A percentile compares a stretch with the other conserved stretches of the same genome.
These are phyloP conservation scores for Alternaria arbusti DNA, from an alignment of 2,329 filamentous ascomycete species.

Conservation along the genomic window DNA sequence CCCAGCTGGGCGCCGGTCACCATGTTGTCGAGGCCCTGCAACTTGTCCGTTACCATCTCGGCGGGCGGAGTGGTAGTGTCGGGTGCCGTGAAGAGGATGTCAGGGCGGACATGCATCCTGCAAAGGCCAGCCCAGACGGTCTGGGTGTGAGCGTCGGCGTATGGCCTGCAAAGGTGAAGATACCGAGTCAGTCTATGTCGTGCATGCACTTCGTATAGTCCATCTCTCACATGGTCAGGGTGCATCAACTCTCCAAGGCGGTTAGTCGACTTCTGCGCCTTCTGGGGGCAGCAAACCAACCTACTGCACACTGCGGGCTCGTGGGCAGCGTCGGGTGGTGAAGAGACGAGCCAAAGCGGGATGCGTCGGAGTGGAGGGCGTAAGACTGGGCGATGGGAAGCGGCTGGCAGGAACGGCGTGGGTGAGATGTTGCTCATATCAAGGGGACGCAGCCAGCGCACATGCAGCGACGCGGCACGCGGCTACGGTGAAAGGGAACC, in stretches of 20 bases:
- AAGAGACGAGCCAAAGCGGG: neutral
- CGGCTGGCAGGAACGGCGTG: neutral
- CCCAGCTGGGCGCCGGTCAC: constrained; percentile 7
- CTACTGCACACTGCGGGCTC: constrained; percentile 4
- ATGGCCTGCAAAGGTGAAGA: constrained; percentile 11
- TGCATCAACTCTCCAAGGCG: constrained; percentile 26
- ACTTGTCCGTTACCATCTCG: constrained; percentile 35
- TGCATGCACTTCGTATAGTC: neutral
- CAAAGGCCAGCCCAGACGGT: constrained; percentile 42
- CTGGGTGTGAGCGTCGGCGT: constrained; percentile 39
- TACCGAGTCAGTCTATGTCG: neutral
- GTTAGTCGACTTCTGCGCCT: constrained; percentile 15
- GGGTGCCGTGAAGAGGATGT: constrained; percentile 29
- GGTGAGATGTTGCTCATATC: neutral
- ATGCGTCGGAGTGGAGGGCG: neutral
- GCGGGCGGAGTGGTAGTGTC: constrained; percentile 40
- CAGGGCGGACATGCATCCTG: constrained; percentile 34
- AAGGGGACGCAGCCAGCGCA: constrained; percentile 4
- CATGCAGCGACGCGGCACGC: constrained; percentile 1
- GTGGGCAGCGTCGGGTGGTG: neutral
- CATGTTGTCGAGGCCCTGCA: constrained; percentile 18
- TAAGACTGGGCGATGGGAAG: neutral
- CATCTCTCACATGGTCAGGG: constrained; percentile 4
- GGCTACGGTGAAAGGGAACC: constrained; percentile 3
- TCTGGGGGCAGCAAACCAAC: constrained; percentile 10